Evolutionary conservation across 805 yeast species (phyloP), one percentile per base, ranked within the genome.

Genomic region (Wickerhamiella azyma): DNA sequence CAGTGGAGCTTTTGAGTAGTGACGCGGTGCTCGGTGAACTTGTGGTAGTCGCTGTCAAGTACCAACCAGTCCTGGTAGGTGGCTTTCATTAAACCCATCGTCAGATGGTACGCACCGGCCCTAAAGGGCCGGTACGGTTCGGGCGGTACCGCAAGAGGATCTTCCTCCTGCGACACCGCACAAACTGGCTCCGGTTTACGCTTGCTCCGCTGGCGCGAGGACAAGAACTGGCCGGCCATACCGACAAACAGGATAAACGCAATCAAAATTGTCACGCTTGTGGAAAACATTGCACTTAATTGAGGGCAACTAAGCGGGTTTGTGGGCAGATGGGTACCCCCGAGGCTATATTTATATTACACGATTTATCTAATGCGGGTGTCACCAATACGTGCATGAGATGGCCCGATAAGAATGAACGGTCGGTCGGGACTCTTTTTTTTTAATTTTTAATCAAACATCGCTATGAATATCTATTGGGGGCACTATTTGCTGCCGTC

Each of bases 41-140:
- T 60, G 44, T 67, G 53, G 55, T 81, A 81, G 0, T 81, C 73
- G 38, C 76, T 62, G 48, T 83, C 92, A 3, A 83, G 59, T 28
- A 75, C 62, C 19, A 83, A 64, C 74, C 79, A 74, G 35, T 79
- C 79, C 37, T 70, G 67, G 2, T 76, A 59, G 30, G 66, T 60
- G 37, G 69, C 55, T 55, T 69, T 66, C 49, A 69, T 65, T 43
- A 79, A 67, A 1, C 79, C 81, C 80, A 81, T 73, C 2, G 80
- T 79, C 60, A 81, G 61, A 50, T 69, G 71, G 66, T 72, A 13
- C 75, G 79, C 39, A 19, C 45, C 39, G 21, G 73, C 68, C 56
- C 75, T 77, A 65, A 77, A 80, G 1, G 85, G 85, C 41, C 76
- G 62, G 52, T 68, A 74, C 36, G 26, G 26, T 29, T n/a, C 19